phyloP scores from a whole-genome alignment of 257 asterid genomes.

The Knoxia roxburghii region DNA sequence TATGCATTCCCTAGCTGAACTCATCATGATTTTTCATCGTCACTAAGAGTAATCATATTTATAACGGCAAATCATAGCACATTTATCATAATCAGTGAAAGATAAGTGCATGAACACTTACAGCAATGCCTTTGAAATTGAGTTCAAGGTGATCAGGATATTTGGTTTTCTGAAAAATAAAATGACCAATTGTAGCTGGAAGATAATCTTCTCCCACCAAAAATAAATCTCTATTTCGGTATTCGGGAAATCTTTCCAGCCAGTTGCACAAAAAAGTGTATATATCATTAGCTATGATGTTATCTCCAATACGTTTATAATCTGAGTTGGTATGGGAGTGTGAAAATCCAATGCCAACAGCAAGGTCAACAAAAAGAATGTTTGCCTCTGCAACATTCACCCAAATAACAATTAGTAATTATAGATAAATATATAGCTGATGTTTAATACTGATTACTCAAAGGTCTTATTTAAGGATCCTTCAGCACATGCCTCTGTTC shows the following conservation, averaged over 20 bases:
- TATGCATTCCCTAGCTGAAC: conserved; percentile 52
- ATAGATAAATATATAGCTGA: no score
- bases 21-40: no score
- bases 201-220: conserved; percentile 50
- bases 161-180: conserved; percentile 34
- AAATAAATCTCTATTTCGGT: conserved; percentile 42
- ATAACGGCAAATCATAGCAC: no score
- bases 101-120: no score
- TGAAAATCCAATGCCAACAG: conserved; percentile 2
- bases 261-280: conserved; percentile 28
- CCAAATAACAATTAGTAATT: no score
- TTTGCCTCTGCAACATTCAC: no score
- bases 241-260: conserved; percentile 57
- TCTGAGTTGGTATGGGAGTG: conserved; percentile 8
- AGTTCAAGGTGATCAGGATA: conserved; percentile 34
- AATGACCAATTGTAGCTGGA: conserved; percentile 44
- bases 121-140: conserved; percentile 52
- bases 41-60: no score
- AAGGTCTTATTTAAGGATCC: no score
- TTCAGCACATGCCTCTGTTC: no score
- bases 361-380: no score
- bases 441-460: no score
- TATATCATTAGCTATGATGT: background rate
- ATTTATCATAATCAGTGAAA: no score
- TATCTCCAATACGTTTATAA: background rate